A percentile compares a stretch with the other conserved stretches of the same genome.
Conservation (phyloP, 75 land plant genomes). For the Pinus albicaulis region DNA sequence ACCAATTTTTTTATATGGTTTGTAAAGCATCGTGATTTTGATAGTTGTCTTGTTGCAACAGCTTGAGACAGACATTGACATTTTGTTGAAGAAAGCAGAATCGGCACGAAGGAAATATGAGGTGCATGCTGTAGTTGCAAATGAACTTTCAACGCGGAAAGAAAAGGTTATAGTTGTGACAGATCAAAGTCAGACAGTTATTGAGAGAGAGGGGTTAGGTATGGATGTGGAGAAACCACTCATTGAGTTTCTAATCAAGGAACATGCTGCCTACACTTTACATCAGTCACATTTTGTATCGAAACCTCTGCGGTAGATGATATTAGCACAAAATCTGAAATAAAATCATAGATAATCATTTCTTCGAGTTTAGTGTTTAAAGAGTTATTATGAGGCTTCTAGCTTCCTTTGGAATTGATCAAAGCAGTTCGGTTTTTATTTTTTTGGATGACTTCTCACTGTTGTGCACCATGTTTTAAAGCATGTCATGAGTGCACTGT, state of each 20-base stretch:
- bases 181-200: constrained; percentile 28
- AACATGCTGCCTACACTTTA: constrained; percentile 37
- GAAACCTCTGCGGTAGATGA: neutral
- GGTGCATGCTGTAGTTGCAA: constrained; percentile 91
- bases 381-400: neutral
- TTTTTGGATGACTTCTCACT: neutral
- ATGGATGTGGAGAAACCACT: constrained; percentile 70
- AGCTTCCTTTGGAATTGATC: neutral
- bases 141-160: constrained; percentile 76
- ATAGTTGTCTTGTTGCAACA: constrained; percentile 20
- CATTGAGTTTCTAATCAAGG: constrained; percentile 51
- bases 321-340: neutral
- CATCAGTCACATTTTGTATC: neutral
- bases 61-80: constrained; percentile 84
- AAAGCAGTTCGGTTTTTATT: neutral
- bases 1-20: neutral
- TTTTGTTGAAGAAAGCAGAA: constrained; percentile 79
- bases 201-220: constrained; percentile 31
- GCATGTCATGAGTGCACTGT: too few species aligned
- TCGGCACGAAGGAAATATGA: constrained; percentile 63
- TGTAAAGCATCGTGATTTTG: neutral
- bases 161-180: constrained; percentile 77
- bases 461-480: too few species aligned
- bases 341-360: neutral
- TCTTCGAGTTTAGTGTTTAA: neutral